Evolutionary conservation across 2,329 filamentous ascomycete species (phyloP).

Genomic region (Aspergillus intermedius): DNA sequence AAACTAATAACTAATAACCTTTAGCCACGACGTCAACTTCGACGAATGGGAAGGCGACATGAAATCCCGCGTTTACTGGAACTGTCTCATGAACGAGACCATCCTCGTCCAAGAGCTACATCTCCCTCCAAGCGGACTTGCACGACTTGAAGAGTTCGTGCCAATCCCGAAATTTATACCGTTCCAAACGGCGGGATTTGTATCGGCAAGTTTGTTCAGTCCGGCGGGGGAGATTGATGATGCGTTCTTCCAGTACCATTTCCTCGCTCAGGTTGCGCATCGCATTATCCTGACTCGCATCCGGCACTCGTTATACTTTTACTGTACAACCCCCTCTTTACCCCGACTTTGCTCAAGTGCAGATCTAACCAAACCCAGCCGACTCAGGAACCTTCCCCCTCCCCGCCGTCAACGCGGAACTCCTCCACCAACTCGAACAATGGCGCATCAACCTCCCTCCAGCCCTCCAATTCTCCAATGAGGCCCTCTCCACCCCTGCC

Average conservation of each 20-base stretch:
- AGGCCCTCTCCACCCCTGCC: slow-evolving; percentile 14
- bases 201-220: slow-evolving; percentile 19
- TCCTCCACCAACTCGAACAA: slow-evolving; percentile 51
- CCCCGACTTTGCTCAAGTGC: no score
- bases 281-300: slow-evolving; percentile 51
- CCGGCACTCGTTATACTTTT: slow-evolving; percentile 46
- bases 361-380: slow-evolving; percentile 13
- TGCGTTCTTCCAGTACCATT: slow-evolving; percentile 52
- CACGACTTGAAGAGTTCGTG: slow-evolving; percentile 47
- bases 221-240: slow-evolving; percentile 42
- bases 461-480: slow-evolving; percentile 41
- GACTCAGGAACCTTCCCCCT: slow-evolving; percentile 42
- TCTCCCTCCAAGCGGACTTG: slow-evolving; percentile 46
- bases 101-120: slow-evolving; percentile 51
- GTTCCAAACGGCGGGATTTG: slow-evolving; percentile 34
- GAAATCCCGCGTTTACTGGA: slow-evolving; percentile 52
- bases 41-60: slow-evolving; percentile 52
- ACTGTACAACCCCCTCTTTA: slow-evolving; percentile 27
- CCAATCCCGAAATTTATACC: slow-evolving; percentile 49
- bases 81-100: slow-evolving; percentile 50
- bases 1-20: slow-evolving; percentile 8
- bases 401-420: slow-evolving; percentile 45
- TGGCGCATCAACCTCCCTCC: slow-evolving; percentile 48
- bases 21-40: slow-evolving; percentile 36
- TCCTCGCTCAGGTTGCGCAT: slow-evolving; percentile 51